Base-by-base conservation (phyloP, 2,329 filamentous ascomycete species). In the Aureobasidium sp. region DNA sequence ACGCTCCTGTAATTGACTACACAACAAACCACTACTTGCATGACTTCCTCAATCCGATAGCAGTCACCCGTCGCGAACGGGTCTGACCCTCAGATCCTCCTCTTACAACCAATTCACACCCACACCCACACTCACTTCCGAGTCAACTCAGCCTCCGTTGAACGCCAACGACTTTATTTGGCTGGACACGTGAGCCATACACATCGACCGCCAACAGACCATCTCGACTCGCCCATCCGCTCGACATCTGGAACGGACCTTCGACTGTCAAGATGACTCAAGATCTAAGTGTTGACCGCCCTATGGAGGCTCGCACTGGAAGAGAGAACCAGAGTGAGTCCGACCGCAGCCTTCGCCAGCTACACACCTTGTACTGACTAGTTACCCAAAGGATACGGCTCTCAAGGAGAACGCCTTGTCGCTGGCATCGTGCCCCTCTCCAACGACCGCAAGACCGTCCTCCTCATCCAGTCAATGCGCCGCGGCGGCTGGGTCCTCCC, bases 401-500 rank as follows among this genome's bases (percentile, higher is more conserved):
- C 89, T 63, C 89, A 91, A 74, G 93, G 93, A 78, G 93, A 97
- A 78, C 88, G 94, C 67, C 86, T 97, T 64, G 94, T 99, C 69
- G 93, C 94, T 64, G 94, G 94, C 68, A 87, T 97, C 62, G 94
- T 99, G 51, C 91, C 94, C 66, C 81, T 97, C 66, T 94, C 90
- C 61, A 76, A 82, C 69, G 92, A 96, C 78, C 93, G 90, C 75
- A 87, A 86, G 69, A 88, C 89, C 75, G 93, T 99, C 64, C 82
- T 99, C 68, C 82, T 99, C 68, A 96, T 97, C 69, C 91, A 97
- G 78, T 96, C 91, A 60, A 93, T 90, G 58, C 85, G 90, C 66
- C 87, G 91, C 69, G 90, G 90, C 74, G 90, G 90, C 69, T 99
- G 94, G 94, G 94, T 99, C 47, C 82, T 99, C 63, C 94, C 94